Conservation (phyloP, 148 eudicot species). For the Nyssa sinensis region DNA sequence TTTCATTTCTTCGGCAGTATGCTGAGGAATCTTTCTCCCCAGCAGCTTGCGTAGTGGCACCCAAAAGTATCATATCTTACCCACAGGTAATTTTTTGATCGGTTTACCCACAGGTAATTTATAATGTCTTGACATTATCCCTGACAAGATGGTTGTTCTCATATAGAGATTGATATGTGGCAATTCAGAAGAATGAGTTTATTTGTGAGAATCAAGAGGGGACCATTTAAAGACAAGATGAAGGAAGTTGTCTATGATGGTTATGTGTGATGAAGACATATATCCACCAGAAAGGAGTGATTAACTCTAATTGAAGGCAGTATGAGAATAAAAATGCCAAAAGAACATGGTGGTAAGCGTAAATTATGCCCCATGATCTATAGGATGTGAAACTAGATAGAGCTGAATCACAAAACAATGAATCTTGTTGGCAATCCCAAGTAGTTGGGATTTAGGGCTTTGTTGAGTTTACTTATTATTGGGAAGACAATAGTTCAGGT, state of each 20-base stretch:
- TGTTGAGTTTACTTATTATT: too few relatives aligned
- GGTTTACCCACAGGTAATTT: constrained; percentile 92
- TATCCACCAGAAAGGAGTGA: neutral
- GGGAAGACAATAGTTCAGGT: too few relatives aligned
- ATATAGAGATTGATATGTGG: neutral
- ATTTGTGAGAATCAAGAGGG: neutral
- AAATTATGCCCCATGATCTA: neutral
- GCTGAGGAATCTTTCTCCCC: constrained; percentile 77
- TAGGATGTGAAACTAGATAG: neutral
- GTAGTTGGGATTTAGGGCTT: too few relatives aligned
- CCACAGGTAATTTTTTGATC: too few relatives aligned
- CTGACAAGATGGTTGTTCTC: neutral
- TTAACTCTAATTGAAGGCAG: neutral
- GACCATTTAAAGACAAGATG: neutral
- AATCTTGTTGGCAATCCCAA: too few relatives aligned
- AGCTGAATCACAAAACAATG: neutral
- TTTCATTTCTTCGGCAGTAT: constrained; percentile 83
- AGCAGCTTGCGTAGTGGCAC: constrained; percentile 83
- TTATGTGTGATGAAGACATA: neutral
- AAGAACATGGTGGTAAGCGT: neutral
- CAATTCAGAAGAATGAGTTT: neutral
- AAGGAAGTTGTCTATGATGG: neutral
- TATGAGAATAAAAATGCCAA: neutral
- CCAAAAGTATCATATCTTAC: constrained; percentile 86
- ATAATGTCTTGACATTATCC: neutral